A percentile compares a stretch with the other conserved stretches of the same genome.
These are phyloP conservation scores for Carex kokanica DNA, from an alignment of 176 grass and related monocot genomes.

Conservation along the genomic window DNA sequence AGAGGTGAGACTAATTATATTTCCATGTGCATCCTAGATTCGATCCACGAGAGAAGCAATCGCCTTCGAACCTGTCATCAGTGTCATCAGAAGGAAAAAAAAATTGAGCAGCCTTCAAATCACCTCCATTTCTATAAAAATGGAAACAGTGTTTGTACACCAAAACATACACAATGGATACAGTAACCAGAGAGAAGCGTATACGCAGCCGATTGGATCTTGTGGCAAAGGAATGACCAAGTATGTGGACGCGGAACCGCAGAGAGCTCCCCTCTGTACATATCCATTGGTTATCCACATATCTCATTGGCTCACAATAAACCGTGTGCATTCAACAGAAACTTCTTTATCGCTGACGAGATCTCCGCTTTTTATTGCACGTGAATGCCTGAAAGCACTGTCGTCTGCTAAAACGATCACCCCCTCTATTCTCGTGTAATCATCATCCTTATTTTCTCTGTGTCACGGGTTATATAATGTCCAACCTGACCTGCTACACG, in stretches of 20 bases:
- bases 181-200: background rate
- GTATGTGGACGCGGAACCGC: constrained; percentile 2
- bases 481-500: background rate
- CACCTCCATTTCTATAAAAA: background rate
- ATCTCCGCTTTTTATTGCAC: constrained; percentile 14
- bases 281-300: background rate
- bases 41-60: no score
- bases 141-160: background rate
- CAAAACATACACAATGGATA: background rate
- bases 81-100: background rate
- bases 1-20: no score
- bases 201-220: background rate
- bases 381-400: background rate
- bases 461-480: background rate
- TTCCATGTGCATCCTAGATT: no score
- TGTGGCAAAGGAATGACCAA: background rate
- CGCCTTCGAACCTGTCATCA: background rate
- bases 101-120: background rate
- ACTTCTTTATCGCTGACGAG: background rate
- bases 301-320: background rate
- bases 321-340: background rate
- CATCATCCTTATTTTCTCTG: background rate
- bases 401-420: no score
- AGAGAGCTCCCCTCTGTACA: background rate
- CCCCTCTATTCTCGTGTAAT: background rate